Percentiles rank a stretch among this genome's conserved stretches.
Conservation (phyloP, 495 filamentous ascomycete genomes). For the Penicillium argentinense region DNA sequence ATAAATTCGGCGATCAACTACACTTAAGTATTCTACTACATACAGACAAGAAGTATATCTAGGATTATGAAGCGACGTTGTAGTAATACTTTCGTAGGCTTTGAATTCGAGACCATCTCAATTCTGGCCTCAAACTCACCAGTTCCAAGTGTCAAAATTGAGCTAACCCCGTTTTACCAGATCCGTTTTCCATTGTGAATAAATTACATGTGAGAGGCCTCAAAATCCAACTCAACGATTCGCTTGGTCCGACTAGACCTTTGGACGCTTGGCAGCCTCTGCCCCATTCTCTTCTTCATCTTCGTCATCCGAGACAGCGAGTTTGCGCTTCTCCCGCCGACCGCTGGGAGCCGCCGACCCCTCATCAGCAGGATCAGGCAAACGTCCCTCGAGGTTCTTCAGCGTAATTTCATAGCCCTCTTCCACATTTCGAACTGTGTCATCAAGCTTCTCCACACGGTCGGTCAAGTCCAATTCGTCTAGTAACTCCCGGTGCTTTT, state of each 20-base stretch:
- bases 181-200: slow-evolving; percentile 7
- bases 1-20: too few relatives aligned
- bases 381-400: slow-evolving; percentile 44
- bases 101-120: too few relatives aligned
- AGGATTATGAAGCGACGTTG: too few relatives aligned
- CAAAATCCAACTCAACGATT: not conserved
- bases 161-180: too few relatives aligned
- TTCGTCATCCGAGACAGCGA: slow-evolving; percentile 47
- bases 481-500: slow-evolving; percentile 73
- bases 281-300: slow-evolving; percentile 45
- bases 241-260: slow-evolving; percentile 22
- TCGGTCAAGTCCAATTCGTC: slow-evolving; percentile 75
- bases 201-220: slow-evolving; percentile 22
- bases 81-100: too few relatives aligned
- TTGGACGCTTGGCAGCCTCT: slow-evolving; percentile 36
- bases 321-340: slow-evolving; percentile 46
- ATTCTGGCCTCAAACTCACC: too few relatives aligned
- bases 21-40: too few relatives aligned
- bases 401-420: slow-evolving; percentile 78
- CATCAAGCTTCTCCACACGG: slow-evolving; percentile 77
- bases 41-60: too few relatives aligned
- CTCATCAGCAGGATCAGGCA: slow-evolving; percentile 23
- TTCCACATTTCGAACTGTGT: slow-evolving; percentile 72
- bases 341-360: slow-evolving; percentile 21
- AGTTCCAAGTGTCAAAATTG: too few relatives aligned